Percentiles rank a stretch among this genome's conserved stretches.
These are phyloP conservation scores for Quercus agrifolia DNA, from an alignment of 306 rosid genomes.

Conservation along the genomic window DNA sequence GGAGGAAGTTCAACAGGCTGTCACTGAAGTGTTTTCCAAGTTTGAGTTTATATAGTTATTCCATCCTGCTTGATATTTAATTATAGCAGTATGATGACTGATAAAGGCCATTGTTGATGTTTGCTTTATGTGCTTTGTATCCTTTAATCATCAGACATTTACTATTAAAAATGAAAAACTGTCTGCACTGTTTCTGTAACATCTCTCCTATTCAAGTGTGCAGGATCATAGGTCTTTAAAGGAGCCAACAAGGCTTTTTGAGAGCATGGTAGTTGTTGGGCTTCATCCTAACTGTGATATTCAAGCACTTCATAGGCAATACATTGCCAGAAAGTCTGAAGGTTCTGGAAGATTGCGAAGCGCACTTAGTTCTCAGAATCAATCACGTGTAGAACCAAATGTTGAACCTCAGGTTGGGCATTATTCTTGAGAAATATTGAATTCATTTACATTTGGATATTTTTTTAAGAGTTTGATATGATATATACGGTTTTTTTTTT, in stretches of 20 bases:
- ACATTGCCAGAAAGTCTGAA: conserved; percentile 57
- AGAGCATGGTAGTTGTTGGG: conserved; percentile 92
- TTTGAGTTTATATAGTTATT: not conserved
- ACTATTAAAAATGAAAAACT: not conserved
- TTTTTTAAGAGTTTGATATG: not conserved
- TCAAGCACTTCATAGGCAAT: conserved; percentile 74
- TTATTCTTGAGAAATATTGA: not conserved
- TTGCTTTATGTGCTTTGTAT: not conserved
- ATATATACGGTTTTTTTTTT: not conserved
- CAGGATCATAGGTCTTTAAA: conserved; percentile 89
- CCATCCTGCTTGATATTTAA: not conserved
- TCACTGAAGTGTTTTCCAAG: not conserved
- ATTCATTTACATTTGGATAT: not conserved
- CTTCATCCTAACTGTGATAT: conserved; percentile 91
- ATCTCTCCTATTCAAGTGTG: conserved; percentile 32
- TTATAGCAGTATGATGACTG: not conserved
- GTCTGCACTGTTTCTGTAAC: conserved; percentile 20
- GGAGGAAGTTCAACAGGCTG: not conserved
- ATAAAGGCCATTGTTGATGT: not conserved
- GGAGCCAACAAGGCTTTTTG: conserved; percentile 83
- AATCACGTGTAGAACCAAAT: conserved; percentile 74
- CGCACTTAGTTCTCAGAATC: conserved; percentile 61
- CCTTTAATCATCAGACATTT: not conserved
- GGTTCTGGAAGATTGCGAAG: conserved; percentile 64
- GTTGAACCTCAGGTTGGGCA: conserved; percentile 88